These are phyloP conservation scores for Effrenium voratum DNA, from an alignment of 73 alveolate genomes.

Conservation along the genomic window DNA sequence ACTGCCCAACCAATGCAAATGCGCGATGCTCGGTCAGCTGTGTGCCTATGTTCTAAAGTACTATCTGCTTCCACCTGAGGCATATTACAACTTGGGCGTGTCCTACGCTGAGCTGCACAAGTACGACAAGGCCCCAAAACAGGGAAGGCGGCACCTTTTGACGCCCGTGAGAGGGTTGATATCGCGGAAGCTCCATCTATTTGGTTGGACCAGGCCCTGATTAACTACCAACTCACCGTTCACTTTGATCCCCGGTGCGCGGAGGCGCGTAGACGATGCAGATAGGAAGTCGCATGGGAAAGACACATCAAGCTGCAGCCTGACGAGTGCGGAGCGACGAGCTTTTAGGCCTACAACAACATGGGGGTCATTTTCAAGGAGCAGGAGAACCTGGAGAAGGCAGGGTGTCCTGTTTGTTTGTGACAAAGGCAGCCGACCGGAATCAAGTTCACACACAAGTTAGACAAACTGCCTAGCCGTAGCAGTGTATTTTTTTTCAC, in stretches of 20 bases:
- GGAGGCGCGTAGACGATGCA: slow-evolving; percentile 51
- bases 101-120: slow-evolving; percentile 93
- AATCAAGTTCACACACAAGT: too few relatives aligned
- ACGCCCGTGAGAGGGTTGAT: neutral
- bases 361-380: slow-evolving; percentile 91
- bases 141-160: neutral
- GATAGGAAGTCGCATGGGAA: neutral
- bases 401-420: neutral
- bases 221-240: slow-evolving; percentile 81
- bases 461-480: neutral
- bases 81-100: slow-evolving; percentile 90
- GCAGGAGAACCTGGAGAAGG: slow-evolving; percentile 76
- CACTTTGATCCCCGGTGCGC: slow-evolving; percentile 88
- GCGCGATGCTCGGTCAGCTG: neutral
- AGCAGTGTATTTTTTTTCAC: neutral
- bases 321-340: neutral
- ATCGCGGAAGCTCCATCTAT: neutral
- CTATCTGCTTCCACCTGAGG: neutral
- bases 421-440: neutral
- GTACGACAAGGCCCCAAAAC: slow-evolving; percentile 47
- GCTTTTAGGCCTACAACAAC: slow-evolving; percentile 68
- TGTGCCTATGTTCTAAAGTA: neutral
- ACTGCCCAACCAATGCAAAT: slow-evolving; percentile 88
- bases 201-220: slow-evolving; percentile 1
- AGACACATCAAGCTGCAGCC: neutral